Percentiles rank a stretch among this genome's conserved stretches.
phyloP scores from a whole-genome alignment of 108 stramenopile genomes.

The Cyclotella distinguenda region DNA sequence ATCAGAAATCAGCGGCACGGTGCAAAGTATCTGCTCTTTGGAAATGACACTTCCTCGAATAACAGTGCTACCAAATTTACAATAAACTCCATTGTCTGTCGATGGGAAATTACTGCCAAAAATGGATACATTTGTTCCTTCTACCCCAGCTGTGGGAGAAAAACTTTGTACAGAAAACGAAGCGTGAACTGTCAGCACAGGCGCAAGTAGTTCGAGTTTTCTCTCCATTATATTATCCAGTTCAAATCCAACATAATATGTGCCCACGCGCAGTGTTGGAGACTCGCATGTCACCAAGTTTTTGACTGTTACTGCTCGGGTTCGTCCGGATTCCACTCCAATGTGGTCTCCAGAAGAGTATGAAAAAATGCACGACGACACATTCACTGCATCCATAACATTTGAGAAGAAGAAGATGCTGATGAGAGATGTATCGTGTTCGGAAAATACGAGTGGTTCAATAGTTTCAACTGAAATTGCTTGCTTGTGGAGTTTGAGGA shows the following conservation, averaged over 20 bases:
- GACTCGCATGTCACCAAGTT: neutral
- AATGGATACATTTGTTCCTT: neutral
- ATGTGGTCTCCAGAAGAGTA: neutral
- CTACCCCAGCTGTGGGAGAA: neutral
- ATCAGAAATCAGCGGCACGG: neutral
- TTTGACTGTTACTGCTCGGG: neutral
- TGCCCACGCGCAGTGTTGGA: neutral
- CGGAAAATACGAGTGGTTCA: slow-evolving; percentile 4
- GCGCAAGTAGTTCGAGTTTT: neutral
- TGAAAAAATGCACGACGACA: neutral
- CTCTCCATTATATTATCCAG: neutral
- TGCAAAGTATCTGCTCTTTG: neutral
- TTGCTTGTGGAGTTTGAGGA: neutral
- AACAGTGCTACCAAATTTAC: neutral
- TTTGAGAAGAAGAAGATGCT: neutral
- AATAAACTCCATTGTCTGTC: neutral
- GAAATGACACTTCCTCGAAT: neutral
- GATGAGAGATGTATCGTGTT: neutral
- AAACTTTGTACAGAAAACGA: slow-evolving; percentile 1
- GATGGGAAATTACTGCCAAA: slow-evolving; percentile 9
- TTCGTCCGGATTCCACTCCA: neutral
- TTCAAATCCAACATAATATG: neutral
- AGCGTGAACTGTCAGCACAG: neutral
- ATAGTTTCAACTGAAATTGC: neutral
- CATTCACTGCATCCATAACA: neutral